Conservation (phyloP, 2,329 filamentous ascomycete genomes). For the Leptographium procerum region DNA sequence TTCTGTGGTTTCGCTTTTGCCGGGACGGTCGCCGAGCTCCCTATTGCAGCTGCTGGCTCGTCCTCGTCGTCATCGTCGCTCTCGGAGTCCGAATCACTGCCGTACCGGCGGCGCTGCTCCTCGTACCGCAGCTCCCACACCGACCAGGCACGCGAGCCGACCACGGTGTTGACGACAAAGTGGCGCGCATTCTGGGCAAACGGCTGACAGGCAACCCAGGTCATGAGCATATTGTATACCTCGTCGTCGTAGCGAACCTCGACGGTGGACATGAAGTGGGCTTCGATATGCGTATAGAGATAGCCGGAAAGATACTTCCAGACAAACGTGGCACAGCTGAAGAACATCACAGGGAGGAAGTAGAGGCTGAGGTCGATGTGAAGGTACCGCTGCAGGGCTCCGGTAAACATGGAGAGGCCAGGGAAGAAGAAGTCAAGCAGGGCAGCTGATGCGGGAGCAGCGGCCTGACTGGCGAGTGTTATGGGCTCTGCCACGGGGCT, state of each 20-base stretch:
- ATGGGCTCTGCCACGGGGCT: not conserved
- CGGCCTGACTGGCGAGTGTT: not conserved
- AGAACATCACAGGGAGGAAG: conserved; percentile 42
- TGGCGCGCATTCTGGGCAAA: conserved; percentile 49
- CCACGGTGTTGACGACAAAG: conserved; percentile 54
- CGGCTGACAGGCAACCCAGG: conserved; percentile 52
- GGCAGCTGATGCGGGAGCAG: conserved; percentile 12
- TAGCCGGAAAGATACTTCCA: conserved; percentile 42
- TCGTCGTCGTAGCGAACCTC: conserved; percentile 60
- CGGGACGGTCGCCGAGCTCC: not conserved
- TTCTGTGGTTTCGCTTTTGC: conserved; percentile 8
- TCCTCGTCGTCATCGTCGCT: not conserved
- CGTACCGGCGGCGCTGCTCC: conserved; percentile 21
- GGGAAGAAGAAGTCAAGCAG: conserved; percentile 55
- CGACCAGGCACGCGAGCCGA: conserved; percentile 41
- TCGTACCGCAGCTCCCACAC: conserved; percentile 34
- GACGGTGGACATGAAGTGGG: conserved; percentile 52
- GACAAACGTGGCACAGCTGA: conserved; percentile 36
- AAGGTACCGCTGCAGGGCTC: conserved; percentile 41
- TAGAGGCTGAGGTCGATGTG: conserved; percentile 53
- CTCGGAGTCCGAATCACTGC: conserved; percentile 20
- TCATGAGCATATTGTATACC: conserved; percentile 62
- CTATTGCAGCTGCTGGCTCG: not conserved
- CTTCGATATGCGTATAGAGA: conserved; percentile 34
- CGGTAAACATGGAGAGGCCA: conserved; percentile 48